A percentile compares a stretch with the other conserved stretches of the same genome.
Conservation (phyloP, 768 basidiomycete species). For the Agaricus subrufescens region DNA sequence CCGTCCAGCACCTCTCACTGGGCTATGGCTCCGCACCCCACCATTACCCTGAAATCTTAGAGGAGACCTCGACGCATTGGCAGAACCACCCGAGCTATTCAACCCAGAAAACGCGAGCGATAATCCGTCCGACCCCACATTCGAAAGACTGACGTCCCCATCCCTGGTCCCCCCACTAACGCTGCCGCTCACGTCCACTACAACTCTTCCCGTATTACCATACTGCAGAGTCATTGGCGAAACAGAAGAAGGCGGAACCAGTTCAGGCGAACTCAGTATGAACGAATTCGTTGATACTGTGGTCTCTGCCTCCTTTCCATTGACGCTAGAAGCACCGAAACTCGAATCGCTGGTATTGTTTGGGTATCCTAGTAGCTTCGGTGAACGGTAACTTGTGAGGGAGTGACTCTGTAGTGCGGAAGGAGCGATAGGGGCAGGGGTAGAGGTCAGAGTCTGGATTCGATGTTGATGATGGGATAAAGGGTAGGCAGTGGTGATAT, state of each 20-base stretch:
- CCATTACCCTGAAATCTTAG: too few relatives aligned
- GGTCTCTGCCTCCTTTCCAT: neutral
- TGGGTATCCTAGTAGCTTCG: neutral
- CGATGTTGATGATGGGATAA: neutral
- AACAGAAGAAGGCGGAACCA: neutral
- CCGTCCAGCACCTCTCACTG: neutral
- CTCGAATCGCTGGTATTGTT: neutral
- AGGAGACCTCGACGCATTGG: neutral
- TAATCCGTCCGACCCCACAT: neutral
- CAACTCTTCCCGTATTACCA: neutral
- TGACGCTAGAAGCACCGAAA: neutral
- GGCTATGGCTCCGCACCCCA: neutral
- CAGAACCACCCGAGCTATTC: neutral
- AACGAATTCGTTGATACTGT: neutral
- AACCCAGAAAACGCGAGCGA: conserved; percentile 1
- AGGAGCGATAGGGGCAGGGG: neutral
- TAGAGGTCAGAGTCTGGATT: neutral
- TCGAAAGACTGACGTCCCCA: too few relatives aligned
- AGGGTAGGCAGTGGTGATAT: too few relatives aligned
- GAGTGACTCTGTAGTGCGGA: neutral
- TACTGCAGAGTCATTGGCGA: neutral
- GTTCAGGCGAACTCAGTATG: neutral
- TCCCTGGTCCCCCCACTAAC: neutral
- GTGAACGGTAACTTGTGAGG: neutral
- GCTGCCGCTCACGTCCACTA: neutral